phyloP scores from a whole-genome alignment of 2,329 filamentous ascomycete genomes.

The Neofusicoccum umdonicola region DNA sequence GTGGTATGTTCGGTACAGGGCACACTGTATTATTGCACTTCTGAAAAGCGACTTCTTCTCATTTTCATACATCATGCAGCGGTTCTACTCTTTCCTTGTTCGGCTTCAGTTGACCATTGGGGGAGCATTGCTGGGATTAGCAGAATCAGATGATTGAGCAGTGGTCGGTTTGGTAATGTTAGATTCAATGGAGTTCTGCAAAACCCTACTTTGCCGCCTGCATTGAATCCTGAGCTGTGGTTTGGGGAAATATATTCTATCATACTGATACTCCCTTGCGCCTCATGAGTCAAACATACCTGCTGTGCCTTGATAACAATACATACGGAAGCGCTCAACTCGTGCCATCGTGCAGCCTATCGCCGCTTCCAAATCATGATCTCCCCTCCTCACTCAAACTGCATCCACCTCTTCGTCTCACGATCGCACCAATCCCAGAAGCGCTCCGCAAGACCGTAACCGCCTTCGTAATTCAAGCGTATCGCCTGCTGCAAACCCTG shows the following conservation, averaged over 20 bases:
- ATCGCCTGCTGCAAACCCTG: conserved; percentile 34
- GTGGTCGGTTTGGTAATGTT: background rate
- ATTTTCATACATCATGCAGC: conserved; percentile 10
- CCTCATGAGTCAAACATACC: background rate
- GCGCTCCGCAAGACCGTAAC: conserved; percentile 36
- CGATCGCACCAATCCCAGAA: conserved; percentile 47
- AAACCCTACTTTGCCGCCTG: no score
- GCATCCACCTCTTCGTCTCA: conserved; percentile 23
- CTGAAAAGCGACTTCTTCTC: background rate
- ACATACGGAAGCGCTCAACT: background rate
- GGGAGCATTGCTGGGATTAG: background rate
- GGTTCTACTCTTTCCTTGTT: background rate
- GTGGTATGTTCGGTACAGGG: background rate
- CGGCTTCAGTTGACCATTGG: background rate
- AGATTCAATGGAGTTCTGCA: background rate
- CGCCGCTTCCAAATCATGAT: no score
- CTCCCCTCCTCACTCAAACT: background rate
- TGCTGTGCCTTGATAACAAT: background rate
- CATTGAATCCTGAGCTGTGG: no score
- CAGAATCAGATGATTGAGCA: background rate
- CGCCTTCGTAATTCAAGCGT: conserved; percentile 36
- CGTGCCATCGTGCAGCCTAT: no score
- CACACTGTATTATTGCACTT: conserved; percentile 14
- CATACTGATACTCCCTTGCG: background rate
- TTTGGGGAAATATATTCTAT: background rate